Percentiles rank a stretch among this genome's conserved stretches.
These are phyloP conservation scores for Xylaria nigripes DNA, from an alignment of 495 filamentous ascomycete genomes.

Conservation along the genomic window DNA sequence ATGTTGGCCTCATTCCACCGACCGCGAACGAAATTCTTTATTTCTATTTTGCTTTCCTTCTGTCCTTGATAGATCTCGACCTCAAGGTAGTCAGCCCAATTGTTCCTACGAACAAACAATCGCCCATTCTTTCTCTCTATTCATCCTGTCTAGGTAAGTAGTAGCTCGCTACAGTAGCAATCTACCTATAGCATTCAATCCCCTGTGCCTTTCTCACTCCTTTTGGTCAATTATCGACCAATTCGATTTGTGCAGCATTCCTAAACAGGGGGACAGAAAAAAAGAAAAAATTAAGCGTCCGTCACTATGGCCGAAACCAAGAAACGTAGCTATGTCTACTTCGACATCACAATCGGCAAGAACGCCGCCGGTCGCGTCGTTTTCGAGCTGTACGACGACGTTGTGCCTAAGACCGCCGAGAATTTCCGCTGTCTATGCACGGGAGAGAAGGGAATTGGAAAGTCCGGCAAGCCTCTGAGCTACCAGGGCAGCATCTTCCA, in stretches of 20 bases:
- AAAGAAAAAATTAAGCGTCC: not conserved
- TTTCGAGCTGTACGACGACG: constrained; percentile 82
- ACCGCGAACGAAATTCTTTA: not conserved
- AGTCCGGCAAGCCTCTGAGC: constrained; percentile 74
- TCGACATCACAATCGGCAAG: constrained; percentile 76
- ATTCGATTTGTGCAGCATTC: not conserved
- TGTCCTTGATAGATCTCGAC: not conserved
- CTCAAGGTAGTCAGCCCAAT: not conserved
- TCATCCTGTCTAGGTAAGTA: not conserved
- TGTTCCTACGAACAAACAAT: not conserved
- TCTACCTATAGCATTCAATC: no score
- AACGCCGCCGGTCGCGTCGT: constrained; percentile 63
- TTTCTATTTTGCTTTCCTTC: not conserved
- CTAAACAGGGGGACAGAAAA: not conserved
- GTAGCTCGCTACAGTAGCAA: not conserved
- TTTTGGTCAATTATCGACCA: no score
- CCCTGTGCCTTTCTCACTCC: not conserved
- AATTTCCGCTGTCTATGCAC: constrained; percentile 98
- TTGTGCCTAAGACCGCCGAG: constrained; percentile 88
- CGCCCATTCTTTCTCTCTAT: not conserved
- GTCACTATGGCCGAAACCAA: constrained; percentile 32
- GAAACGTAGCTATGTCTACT: constrained; percentile 68
- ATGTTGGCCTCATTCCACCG: constrained; percentile 6
- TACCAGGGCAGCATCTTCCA: constrained; percentile 93
- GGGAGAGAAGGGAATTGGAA: constrained; percentile 76